Percentiles rank a stretch among this genome's conserved stretches.
These are phyloP conservation scores for Globisporangium barbulae DNA, from an alignment of 352 stramenopile species.

Conservation along the genomic window DNA sequence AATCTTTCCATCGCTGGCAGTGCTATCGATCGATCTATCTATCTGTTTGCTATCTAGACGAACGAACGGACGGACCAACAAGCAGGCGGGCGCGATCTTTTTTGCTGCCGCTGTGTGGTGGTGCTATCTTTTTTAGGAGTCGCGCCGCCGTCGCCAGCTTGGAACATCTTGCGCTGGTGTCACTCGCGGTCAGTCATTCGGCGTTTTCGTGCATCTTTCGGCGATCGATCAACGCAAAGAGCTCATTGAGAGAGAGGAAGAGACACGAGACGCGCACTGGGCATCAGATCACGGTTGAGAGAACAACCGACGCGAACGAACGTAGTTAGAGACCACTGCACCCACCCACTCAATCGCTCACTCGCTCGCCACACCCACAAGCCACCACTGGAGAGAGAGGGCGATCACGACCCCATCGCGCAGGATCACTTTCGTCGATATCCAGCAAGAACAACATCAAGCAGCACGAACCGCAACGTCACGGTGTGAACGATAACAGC, in stretches of 20 bases:
- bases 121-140: neutral
- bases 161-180: neutral
- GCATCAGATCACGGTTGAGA: neutral
- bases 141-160: too few species aligned
- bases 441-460: neutral
- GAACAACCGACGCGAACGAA: neutral
- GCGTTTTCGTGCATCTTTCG: neutral
- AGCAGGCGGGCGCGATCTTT: neutral
- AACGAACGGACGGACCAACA: neutral
- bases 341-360: neutral
- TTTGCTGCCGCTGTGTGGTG: neutral
- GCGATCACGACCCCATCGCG: neutral
- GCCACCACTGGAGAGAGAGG: neutral
- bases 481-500: too few species aligned
- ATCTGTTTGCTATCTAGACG: neutral
- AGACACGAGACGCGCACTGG: neutral
- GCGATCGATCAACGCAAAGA: neutral
- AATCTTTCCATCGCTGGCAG: neutral
- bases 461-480: neutral
- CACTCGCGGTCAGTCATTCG: neutral
- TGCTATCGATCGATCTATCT: neutral
- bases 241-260: neutral
- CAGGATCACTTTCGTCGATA: neutral
- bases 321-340: neutral
- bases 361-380: neutral